Evolutionary conservation across 495 filamentous ascomycete genomes (phyloP).

Genomic region (Neurospora sp.): DNA sequence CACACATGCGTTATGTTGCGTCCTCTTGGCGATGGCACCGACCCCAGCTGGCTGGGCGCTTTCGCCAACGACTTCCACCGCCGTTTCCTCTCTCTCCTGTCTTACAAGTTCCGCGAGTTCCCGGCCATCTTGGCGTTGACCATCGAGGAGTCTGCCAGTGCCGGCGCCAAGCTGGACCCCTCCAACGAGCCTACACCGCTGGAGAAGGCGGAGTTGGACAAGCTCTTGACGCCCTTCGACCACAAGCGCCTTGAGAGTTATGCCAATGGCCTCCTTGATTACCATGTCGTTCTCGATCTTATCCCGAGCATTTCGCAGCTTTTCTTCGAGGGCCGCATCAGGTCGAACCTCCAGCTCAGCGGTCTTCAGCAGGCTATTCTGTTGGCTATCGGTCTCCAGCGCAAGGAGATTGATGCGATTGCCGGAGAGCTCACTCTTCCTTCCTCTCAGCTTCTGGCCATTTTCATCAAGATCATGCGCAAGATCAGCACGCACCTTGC

Average conservation of each 20-base stretch:
- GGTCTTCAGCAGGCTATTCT: slow-evolving; percentile 78
- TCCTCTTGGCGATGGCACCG: slow-evolving; percentile 52
- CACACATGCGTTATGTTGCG: slow-evolving; percentile 97
- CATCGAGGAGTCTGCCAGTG: slow-evolving; percentile 75
- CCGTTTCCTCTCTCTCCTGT: slow-evolving; percentile 77
- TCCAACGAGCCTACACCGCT: slow-evolving; percentile 42
- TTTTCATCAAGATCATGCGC: slow-evolving; percentile 92
- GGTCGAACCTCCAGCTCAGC: slow-evolving; percentile 53
- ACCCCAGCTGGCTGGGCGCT: slow-evolving; percentile 75
- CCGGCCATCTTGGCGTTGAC: slow-evolving; percentile 70
- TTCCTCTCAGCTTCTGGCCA: slow-evolving; percentile 74
- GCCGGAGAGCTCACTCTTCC: slow-evolving; percentile 70
- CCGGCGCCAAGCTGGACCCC: slow-evolving; percentile 54
- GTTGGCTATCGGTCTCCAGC: slow-evolving; percentile 78
- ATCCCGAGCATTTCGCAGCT: slow-evolving; percentile 68
- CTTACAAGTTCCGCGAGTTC: slow-evolving; percentile 87
- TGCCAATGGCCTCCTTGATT: slow-evolving; percentile 92
- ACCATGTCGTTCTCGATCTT: slow-evolving; percentile 94
- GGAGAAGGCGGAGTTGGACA: slow-evolving; percentile 63
- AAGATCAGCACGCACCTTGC: slow-evolving; percentile 75
- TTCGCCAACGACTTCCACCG: slow-evolving; percentile 89
- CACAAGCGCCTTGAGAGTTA: slow-evolving; percentile 91
- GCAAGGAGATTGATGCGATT: slow-evolving; percentile 71
- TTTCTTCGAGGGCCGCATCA: slow-evolving; percentile 73
- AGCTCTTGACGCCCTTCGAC: slow-evolving; percentile 76